Percentiles rank a stretch among this genome's conserved stretches.
Evolutionary conservation across 2,329 filamentous ascomycete species (phyloP).

Genomic region (Botryotinia convoluta): DNA sequence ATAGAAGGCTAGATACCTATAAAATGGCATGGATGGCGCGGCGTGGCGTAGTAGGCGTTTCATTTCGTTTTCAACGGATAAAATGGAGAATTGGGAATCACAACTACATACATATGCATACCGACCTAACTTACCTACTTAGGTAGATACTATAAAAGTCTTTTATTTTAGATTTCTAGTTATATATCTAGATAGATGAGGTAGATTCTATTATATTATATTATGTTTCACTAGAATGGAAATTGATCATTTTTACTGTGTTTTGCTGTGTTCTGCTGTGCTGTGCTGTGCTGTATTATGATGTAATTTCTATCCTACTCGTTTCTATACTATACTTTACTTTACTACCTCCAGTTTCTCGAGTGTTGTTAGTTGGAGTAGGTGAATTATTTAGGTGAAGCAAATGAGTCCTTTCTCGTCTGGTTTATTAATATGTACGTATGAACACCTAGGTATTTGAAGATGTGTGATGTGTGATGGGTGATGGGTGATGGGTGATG

Average conservation of each 20-base stretch:
- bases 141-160: not conserved
- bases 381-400: too few species aligned
- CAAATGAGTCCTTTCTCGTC: too few species aligned
- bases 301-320: too few species aligned
- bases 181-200: not conserved
- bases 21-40: not conserved
- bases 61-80: not conserved
- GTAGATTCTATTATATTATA: not conserved
- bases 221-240: not conserved
- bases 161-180: not conserved
- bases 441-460: too few species aligned
- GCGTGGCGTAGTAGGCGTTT: slow-evolving; percentile 1
- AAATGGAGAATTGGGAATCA: not conserved
- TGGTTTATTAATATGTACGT: too few species aligned
- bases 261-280: not conserved
- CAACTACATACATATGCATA: not conserved
- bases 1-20: not conserved
- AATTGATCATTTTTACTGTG: too few species aligned
- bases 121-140: not conserved
- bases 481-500: too few species aligned
- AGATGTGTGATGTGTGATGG: too few species aligned
- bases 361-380: not conserved
- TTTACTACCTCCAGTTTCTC: too few species aligned
- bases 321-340: not conserved
- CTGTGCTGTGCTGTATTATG: too few species aligned